Evolutionary conservation across 345 rosid species (phyloP).

Genomic region (Brassica carinata): DNA sequence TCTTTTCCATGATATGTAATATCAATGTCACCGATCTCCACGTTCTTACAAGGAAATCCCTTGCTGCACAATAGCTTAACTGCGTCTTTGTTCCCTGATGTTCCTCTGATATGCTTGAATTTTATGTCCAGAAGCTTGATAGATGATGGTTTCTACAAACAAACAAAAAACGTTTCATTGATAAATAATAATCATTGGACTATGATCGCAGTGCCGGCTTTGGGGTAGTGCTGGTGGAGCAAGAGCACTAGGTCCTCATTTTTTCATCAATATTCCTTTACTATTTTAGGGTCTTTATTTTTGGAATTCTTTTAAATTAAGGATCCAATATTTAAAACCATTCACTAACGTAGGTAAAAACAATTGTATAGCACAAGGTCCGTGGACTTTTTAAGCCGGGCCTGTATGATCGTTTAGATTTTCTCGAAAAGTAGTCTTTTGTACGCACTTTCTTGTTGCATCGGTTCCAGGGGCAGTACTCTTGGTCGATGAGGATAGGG

Average conservation of each 20-base stretch:
- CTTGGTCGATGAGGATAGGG: conserved; percentile 80
- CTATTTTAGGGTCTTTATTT: not conserved
- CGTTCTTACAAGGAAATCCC: conserved; percentile 46
- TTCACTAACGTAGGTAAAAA: not conserved
- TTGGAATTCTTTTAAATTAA: too few species aligned
- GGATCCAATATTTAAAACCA: not conserved
- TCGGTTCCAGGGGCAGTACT: conserved; percentile 39
- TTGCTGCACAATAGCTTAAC: conserved; percentile 54
- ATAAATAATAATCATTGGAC: not conserved
- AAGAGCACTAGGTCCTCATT: too few species aligned
- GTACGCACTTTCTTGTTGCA: conserved; percentile 18
- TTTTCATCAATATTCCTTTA: not conserved
- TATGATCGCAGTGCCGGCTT: not conserved
- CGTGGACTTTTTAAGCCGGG: not conserved
- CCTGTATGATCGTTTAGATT: not conserved
- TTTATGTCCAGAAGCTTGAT: conserved; percentile 30
- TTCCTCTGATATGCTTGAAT: conserved; percentile 46
- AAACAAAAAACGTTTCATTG: not conserved
- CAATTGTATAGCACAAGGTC: not conserved
- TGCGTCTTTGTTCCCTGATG: conserved; percentile 45
- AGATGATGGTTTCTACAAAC: conserved; percentile 25
- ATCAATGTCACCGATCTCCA: conserved; percentile 44
- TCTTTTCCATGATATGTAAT: conserved; percentile 39
- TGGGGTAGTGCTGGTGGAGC: not conserved
- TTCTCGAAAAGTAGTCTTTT: not conserved